These are phyloP conservation scores for Phaeomoniella chlamydospora DNA, from an alignment of 2,329 filamentous ascomycete species.

Conservation along the genomic window DNA sequence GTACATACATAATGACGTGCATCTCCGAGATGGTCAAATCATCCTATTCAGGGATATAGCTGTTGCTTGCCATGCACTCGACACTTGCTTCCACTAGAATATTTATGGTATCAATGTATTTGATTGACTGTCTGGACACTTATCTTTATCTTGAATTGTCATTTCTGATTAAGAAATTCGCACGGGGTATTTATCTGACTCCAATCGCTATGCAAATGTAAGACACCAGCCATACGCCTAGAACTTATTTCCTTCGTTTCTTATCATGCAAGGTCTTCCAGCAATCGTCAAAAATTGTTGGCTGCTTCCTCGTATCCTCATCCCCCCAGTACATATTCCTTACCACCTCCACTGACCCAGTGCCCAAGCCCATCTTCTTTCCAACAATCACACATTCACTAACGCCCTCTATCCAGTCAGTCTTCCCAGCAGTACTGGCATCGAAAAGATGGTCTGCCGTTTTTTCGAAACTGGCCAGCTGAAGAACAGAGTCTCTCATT, in stretches of 20 bases:
- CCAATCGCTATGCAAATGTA: neutral
- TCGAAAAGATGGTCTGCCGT: constrained; percentile 96
- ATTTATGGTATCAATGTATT: too few relatives aligned
- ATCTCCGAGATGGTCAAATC: too few relatives aligned
- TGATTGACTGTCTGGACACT: too few relatives aligned
- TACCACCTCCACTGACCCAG: constrained; percentile 82
- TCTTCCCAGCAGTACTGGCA: constrained; percentile 82
- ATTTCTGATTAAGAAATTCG: too few relatives aligned
- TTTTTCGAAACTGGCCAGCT: constrained; percentile 94
- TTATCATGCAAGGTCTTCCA: constrained; percentile 15
- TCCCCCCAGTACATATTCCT: constrained; percentile 55
- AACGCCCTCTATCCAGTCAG: constrained; percentile 83
- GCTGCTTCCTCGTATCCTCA: constrained; percentile 41
- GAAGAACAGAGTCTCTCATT: constrained; percentile 87
- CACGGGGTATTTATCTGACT: too few relatives aligned
- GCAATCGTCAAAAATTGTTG: constrained; percentile 53
- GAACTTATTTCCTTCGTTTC: neutral
- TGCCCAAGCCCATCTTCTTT: constrained; percentile 82
- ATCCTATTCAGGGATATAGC: too few relatives aligned
- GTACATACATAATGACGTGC: too few relatives aligned
- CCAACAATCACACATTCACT: constrained; percentile 98
- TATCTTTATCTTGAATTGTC: too few relatives aligned
- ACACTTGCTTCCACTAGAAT: too few relatives aligned
- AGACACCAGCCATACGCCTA: too few relatives aligned
- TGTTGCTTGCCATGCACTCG: too few relatives aligned